A percentile compares a stretch with the other conserved stretches of the same genome.
Conservation (phyloP, 257 asterid genomes). For the Gentiana straminea region DNA sequence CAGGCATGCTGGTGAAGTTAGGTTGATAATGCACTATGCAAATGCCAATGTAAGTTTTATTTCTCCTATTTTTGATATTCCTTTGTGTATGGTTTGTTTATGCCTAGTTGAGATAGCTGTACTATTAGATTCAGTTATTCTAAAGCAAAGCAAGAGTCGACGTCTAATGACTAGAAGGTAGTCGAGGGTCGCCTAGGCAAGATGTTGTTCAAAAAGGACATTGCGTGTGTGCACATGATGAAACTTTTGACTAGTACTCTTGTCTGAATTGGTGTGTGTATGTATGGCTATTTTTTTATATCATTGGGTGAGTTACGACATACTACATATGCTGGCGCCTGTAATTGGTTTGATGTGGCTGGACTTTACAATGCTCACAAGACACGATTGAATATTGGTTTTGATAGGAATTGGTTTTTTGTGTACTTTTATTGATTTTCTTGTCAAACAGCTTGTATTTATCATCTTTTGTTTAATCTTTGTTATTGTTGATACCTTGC, state of each 20-base stretch:
- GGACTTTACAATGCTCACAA: no score
- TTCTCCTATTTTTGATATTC: neutral
- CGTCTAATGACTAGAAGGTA: no score
- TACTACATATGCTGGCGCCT: no score
- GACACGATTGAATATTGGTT: no score
- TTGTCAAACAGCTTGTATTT: no score
- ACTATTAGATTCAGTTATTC: neutral
- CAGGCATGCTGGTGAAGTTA: constrained; percentile 90
- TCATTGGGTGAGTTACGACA: neutral
- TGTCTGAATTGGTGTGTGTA: no score
- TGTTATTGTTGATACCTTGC: neutral
- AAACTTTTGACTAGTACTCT: no score
- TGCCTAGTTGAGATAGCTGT: neutral
- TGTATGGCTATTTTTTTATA: neutral
- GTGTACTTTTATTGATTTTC: no score
- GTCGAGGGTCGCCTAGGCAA: neutral
- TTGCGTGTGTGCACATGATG: no score
- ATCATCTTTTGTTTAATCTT: neutral
- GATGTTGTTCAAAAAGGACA: neutral
- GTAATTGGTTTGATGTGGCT: no score
- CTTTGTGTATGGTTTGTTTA: neutral
- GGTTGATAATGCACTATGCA: constrained; percentile 74
- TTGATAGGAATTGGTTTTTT: no score
- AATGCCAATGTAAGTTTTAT: constrained; percentile 48
- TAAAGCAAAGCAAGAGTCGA: no score